phyloP scores from a whole-genome alignment of 2,329 filamentous ascomycete species.

The Aspergillus floridensis region DNA sequence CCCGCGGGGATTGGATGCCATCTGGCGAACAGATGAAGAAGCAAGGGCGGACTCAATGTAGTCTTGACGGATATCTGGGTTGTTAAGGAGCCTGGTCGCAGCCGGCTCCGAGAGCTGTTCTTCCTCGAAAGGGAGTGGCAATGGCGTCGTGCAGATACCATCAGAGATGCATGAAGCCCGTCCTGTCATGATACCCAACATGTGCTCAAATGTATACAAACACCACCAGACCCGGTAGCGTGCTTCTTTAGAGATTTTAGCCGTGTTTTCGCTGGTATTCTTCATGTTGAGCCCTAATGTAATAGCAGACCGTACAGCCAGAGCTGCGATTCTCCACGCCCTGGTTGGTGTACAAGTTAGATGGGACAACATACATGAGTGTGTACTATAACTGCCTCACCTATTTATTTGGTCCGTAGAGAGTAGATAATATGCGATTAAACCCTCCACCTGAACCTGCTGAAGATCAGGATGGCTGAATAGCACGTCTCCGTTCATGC shows the following conservation, averaged over 20 bases:
- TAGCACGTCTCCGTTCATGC: conserved; percentile 42
- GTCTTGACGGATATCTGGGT: conserved; percentile 30
- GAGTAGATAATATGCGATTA: conserved; percentile 46
- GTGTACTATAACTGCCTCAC: conserved; percentile 23
- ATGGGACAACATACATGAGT: not conserved
- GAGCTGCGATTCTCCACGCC: conserved; percentile 43
- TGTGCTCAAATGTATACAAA: conserved; percentile 45
- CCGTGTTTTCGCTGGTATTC: conserved; percentile 38
- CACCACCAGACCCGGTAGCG: conserved; percentile 50
- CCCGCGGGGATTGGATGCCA: conserved; percentile 30
- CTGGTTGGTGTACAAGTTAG: conserved; percentile 19
- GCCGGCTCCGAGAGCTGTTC: conserved; percentile 35
- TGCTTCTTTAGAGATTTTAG: conserved; percentile 43
- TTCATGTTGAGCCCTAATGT: conserved; percentile 47
- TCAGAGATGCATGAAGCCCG: conserved; percentile 44
- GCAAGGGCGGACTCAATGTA: conserved; percentile 31
- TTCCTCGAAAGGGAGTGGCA: conserved; percentile 43
- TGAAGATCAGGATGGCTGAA: conserved; percentile 47
- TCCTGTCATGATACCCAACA: conserved; percentile 48
- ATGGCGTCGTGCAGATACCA: conserved; percentile 43
- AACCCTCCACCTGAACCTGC: conserved; percentile 45
- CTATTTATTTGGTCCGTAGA: conserved; percentile 45
- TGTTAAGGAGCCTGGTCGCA: conserved; percentile 34
- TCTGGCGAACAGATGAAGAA: conserved; percentile 31
- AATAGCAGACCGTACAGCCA: conserved; percentile 44